Conservation (phyloP, 2,329 filamentous ascomycete species). For the Epichloe sibirici region DNA sequence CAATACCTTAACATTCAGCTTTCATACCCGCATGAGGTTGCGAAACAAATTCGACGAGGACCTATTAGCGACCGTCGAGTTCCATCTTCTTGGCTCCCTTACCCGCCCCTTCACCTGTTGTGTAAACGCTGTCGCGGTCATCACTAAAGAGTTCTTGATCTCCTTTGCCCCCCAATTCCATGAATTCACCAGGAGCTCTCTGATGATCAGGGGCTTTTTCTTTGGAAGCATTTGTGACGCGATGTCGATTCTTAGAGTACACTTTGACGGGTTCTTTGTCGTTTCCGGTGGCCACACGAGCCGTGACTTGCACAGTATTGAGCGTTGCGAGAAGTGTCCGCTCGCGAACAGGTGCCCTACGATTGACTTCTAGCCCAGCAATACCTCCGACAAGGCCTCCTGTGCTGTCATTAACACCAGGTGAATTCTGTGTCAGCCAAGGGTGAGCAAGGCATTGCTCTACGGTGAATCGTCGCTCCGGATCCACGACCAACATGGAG, state of each 20-base stretch:
- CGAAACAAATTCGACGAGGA: background rate
- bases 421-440: constrained; percentile 58
- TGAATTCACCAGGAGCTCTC: constrained; percentile 63
- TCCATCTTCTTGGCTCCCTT: constrained; percentile 20
- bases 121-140: constrained; percentile 41
- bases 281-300: constrained; percentile 41
- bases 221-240: constrained; percentile 26
- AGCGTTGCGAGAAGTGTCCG: constrained; percentile 74
- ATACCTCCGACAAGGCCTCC: constrained; percentile 86
- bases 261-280: constrained; percentile 56
- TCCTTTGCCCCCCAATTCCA: constrained; percentile 73
- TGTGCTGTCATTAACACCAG: constrained; percentile 69
- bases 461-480: constrained; percentile 71
- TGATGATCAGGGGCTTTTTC: constrained; percentile 57
- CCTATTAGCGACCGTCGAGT: constrained; percentile 10
- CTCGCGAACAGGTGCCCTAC: constrained; percentile 67
- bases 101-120: constrained; percentile 18
- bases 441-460: constrained; percentile 86
- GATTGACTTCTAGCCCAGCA: constrained; percentile 68
- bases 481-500: constrained; percentile 82
- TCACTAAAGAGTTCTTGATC: constrained; percentile 67
- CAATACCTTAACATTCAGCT: background rate
- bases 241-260: constrained; percentile 55
- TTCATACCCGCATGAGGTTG: background rate
- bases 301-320: constrained; percentile 54